Conservation (phyloP, 1,284 basidiomycete species). For the Ustilago nuda region DNA sequence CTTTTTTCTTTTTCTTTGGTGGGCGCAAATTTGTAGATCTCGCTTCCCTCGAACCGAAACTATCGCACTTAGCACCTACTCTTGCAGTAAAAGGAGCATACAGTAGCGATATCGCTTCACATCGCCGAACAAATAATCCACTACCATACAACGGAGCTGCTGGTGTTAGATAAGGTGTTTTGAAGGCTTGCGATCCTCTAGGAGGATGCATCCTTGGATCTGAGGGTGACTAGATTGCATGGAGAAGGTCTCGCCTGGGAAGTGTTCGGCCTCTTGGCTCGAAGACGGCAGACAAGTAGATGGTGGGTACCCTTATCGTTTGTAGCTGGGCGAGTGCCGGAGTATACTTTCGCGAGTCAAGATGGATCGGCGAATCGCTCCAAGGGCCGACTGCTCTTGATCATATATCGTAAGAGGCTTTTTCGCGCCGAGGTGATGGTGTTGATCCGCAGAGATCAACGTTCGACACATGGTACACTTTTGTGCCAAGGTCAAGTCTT, state of each 20-base stretch:
- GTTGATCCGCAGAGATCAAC: background rate
- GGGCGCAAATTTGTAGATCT: background rate
- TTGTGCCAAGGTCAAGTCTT: background rate
- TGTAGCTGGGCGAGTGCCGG: background rate
- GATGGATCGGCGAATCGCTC: background rate
- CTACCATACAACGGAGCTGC: background rate
- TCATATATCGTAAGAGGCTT: too few species aligned
- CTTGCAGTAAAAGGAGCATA: background rate
- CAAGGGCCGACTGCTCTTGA: background rate
- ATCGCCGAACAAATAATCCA: background rate
- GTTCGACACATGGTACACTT: slow-evolving; percentile 3
- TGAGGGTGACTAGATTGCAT: background rate
- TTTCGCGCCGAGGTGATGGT: background rate
- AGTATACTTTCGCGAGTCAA: background rate
- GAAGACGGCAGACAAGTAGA: background rate
- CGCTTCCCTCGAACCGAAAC: background rate
- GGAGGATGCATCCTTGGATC: background rate
- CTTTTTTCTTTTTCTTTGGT: background rate
- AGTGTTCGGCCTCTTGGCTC: background rate
- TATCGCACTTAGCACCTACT: background rate
- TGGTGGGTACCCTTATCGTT: background rate
- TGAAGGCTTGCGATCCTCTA: background rate
- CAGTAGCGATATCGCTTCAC: background rate
- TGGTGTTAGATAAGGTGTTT: background rate
- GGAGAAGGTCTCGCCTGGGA: background rate